These are phyloP conservation scores for Dryadomyces quercus-mongolicae DNA, from an alignment of 2,329 filamentous ascomycete genomes.

Conservation along the genomic window DNA sequence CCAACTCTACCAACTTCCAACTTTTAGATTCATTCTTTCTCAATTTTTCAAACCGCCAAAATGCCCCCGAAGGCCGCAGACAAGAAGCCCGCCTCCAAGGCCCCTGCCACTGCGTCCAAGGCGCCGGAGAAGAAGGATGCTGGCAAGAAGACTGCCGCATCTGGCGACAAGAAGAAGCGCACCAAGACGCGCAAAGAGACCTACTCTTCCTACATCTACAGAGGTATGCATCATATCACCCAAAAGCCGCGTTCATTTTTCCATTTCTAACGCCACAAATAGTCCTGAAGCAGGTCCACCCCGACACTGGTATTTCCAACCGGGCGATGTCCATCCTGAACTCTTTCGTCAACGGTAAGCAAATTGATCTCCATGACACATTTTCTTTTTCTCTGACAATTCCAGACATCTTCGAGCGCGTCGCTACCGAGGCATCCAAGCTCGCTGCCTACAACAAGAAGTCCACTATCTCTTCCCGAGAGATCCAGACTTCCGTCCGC, in stretches of 20 bases:
- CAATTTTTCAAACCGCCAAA: conserved; percentile 32
- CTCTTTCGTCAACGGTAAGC: conserved; percentile 95
- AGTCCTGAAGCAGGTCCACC: conserved; percentile 99
- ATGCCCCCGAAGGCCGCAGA: conserved; percentile 98
- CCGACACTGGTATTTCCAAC: conserved; percentile 99
- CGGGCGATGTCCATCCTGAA: conserved; percentile 99
- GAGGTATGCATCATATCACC: conserved; percentile 48
- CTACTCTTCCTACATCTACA: conserved; percentile 99
- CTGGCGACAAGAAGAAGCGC: conserved; percentile 99
- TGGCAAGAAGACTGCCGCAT: conserved; percentile 96
- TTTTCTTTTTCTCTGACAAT: conserved; percentile 13
- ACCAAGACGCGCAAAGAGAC: conserved; percentile 99
- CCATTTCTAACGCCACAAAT: conserved; percentile 5
- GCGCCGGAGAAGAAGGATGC: conserved; percentile 95
- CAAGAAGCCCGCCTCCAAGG: conserved; percentile 99
- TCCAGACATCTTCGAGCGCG: conserved; percentile 95
- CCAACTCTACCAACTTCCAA: conserved; percentile 5
- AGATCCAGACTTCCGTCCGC: conserved; percentile 98
- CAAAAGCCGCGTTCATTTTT: not conserved
- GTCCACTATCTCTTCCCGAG: conserved; percentile 97
- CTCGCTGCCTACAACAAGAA: conserved; percentile 99
- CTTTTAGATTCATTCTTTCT: conserved; percentile 6
- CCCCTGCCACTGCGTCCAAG: conserved; percentile 61
- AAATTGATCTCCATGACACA: not conserved
- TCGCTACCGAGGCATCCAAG: conserved; percentile 97